Evolutionary conservation across 129 eudicot species (phyloP), one percentile per base, ranked within the genome.

Genomic region (Sambucus nigra): DNA sequence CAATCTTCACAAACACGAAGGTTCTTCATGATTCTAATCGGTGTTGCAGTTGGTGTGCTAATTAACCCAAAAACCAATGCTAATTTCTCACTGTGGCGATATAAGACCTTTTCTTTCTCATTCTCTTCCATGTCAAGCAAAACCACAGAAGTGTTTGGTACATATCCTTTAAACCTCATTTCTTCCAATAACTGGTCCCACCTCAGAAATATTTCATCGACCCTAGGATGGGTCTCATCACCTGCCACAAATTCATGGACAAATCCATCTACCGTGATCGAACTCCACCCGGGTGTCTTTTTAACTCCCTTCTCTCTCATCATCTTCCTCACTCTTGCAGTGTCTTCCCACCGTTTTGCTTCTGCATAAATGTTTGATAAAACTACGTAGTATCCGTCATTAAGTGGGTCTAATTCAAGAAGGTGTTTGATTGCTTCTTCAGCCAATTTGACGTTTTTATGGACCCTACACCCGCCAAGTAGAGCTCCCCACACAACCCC

Each of bases 41-140:
- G 48, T 2, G 20, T 42, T 42, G 4, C 48, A 15, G 15, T 13
- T 42, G 48, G 48, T 4, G 48, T 42, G 20, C 16, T 42, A 18
- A 42, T 42, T 16, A 42, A n/a, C 48, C 48, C 48, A 42, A 42
- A 42, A 42, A 42, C 48, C 48, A 42, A 7, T 13, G 48, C 48
- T 42, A 42, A 42, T 42, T 42, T 42, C 48, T 42, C 48, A 42
- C 48, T 42, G 48, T 42, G 48, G 19, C 48, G 48, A 42, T 42
- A 42, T 42, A 42, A 4, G 5, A 42, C 48, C 7, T 42, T 42
- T 42, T 42, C 48, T 42, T 42, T 42, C 48, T 42, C 48, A 42
- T n/a, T 42, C 20, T 42, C 48, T 42, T 42, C 48, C 48, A 42
- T n/a, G n/a, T 42, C 48, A 6, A 42, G 48, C 48, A 42, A 4